These are phyloP conservation scores for Cladophialophora immunda DNA, from an alignment of 2,329 filamentous ascomycete genomes.

Conservation along the genomic window DNA sequence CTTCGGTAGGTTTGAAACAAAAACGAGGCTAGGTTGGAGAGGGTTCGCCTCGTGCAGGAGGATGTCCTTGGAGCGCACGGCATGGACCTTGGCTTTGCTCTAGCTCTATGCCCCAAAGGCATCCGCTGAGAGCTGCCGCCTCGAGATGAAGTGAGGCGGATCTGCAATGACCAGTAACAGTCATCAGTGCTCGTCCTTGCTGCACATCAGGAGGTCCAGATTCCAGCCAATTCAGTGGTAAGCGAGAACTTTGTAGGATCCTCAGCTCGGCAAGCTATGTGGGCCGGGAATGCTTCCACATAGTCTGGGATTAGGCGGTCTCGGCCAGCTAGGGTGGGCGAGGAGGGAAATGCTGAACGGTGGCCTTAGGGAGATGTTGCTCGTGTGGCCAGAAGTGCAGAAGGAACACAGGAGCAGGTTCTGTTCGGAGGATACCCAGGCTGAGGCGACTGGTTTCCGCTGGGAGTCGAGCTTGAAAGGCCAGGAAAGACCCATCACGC, in stretches of 20 bases:
- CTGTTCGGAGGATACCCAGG: neutral
- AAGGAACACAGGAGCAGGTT: neutral
- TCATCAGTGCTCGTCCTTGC: neutral
- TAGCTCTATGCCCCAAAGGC: neutral
- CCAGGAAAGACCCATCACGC: neutral
- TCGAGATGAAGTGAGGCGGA: conserved; percentile 15
- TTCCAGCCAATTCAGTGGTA: neutral
- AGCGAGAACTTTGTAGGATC: conserved; percentile 9
- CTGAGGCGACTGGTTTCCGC: neutral
- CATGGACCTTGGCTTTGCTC: neutral
- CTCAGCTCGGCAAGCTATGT: conserved; percentile 2
- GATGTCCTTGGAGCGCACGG: neutral
- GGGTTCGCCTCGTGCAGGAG: conserved; percentile 10
- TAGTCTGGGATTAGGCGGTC: neutral
- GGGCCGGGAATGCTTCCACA: neutral
- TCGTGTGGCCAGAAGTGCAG: neutral
- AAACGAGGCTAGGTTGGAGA: neutral
- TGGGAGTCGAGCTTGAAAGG: neutral
- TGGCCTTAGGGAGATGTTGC: neutral
- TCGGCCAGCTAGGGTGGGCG: neutral
- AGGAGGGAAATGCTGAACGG: neutral
- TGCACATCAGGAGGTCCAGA: neutral
- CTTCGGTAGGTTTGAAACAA: conserved; percentile 20
- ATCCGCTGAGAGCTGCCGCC: neutral
- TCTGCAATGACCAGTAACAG: conserved; percentile 4